These are phyloP conservation scores for Beta lomatogona DNA, from an alignment of 179 eudicot species.

Conservation along the genomic window DNA sequence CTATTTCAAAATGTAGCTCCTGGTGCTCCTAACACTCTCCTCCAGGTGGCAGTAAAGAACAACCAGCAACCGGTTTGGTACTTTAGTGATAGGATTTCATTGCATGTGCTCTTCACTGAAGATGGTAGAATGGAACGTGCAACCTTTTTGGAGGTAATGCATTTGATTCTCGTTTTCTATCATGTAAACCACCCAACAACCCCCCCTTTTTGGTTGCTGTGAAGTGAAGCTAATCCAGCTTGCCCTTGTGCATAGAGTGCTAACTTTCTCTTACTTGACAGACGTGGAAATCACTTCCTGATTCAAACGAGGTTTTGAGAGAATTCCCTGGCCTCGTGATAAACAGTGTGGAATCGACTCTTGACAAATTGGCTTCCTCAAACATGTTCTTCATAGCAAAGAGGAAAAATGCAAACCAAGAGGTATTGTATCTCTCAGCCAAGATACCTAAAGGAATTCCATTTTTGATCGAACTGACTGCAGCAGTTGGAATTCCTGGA, in stretches of 20 bases:
- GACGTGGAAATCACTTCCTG: slow-evolving; percentile 99
- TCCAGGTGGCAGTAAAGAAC: slow-evolving; percentile 95
- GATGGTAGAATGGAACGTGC: slow-evolving; percentile 97
- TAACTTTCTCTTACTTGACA: slow-evolving; percentile 32
- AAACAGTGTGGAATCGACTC: slow-evolving; percentile 73
- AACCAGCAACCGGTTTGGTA: slow-evolving; percentile 99
- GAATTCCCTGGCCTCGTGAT: slow-evolving; percentile 70
- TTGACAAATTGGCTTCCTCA: slow-evolving; percentile 67
- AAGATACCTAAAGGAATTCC: slow-evolving; percentile 84
- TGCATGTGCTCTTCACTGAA: slow-evolving; percentile 72
- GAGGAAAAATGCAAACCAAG: slow-evolving; percentile 87
- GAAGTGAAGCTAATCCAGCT: neutral
- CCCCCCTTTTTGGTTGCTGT: neutral
- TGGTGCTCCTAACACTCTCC: slow-evolving; percentile 77
- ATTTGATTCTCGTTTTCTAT: neutral
- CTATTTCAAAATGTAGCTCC: slow-evolving; percentile 83
- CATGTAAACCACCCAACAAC: neutral
- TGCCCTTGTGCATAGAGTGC: neutral
- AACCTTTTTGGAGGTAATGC: slow-evolving; percentile 81
- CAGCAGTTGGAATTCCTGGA: slow-evolving; percentile 71
- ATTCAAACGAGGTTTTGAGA: slow-evolving; percentile 86
- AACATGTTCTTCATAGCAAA: slow-evolving; percentile 98
- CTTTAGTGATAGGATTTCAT: slow-evolving; percentile 72
- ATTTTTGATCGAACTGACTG: slow-evolving; percentile 89
- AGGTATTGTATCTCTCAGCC: slow-evolving; percentile 90